phyloP scores from a whole-genome alignment of 2,329 filamentous ascomycete species.

The Botrytis aclada region DNA sequence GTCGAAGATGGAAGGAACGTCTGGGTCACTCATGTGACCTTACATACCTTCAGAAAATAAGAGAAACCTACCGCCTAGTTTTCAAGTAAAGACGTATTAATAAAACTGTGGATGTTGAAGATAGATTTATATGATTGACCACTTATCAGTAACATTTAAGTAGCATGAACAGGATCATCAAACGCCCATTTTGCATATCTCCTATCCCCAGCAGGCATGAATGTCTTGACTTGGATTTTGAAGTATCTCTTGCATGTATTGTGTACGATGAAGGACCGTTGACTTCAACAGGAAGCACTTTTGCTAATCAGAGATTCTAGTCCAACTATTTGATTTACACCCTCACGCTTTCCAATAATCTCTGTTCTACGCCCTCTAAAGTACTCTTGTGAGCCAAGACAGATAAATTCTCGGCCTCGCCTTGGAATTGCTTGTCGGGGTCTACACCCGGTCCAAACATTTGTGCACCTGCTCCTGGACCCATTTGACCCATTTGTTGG shows the following conservation, averaged over 20 bases:
- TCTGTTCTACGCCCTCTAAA: slow-evolving; percentile 80
- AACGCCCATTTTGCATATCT: too few relatives aligned
- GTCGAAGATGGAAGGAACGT: not conserved
- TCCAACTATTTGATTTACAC: slow-evolving; percentile 19
- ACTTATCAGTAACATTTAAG: not conserved
- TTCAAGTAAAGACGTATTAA: not conserved
- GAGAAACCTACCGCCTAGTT: not conserved
- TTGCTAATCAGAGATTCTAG: slow-evolving; percentile 2
- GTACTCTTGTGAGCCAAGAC: slow-evolving; percentile 94
- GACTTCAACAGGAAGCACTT: slow-evolving; percentile 8
- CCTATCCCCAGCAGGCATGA: not conserved
- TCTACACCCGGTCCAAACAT: slow-evolving; percentile 93
- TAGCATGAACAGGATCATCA: not conserved
- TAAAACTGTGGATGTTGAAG: not conserved
- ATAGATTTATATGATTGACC: not conserved
- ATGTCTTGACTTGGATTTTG: not conserved
- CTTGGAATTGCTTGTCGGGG: slow-evolving; percentile 90
- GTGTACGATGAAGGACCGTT: not conserved
- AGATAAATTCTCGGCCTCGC: slow-evolving; percentile 90
- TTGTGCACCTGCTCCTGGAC: slow-evolving; percentile 57
- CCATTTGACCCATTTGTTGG: slow-evolving; percentile 77
- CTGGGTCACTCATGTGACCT: slow-evolving; percentile 2
- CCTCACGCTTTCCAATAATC: slow-evolving; percentile 58
- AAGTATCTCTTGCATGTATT: not conserved
- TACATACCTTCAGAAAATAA: not conserved